Percentiles rank a stretch among this genome's conserved stretches.
Evolutionary conservation across 208 protist genomes (phyloP).

Genomic region (Kentomonas sorsogonicus): DNA sequence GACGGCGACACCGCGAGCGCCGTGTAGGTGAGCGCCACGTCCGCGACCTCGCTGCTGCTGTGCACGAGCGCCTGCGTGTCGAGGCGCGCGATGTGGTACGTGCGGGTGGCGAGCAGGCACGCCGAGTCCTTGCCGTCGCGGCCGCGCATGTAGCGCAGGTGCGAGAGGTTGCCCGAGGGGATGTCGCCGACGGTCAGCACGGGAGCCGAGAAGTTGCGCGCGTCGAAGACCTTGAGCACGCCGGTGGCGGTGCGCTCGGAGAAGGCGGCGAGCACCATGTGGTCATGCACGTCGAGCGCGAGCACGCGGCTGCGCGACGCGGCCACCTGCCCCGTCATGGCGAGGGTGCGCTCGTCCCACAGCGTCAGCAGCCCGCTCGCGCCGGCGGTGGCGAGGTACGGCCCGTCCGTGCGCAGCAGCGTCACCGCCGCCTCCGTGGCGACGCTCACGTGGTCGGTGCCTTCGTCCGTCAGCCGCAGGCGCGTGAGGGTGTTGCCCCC

Average conservation of each 20-base stretch:
- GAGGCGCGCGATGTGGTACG: conserved; percentile 77
- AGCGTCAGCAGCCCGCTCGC: conserved; percentile 55
- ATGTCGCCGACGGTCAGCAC: conserved; percentile 59
- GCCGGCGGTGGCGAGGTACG: conserved; percentile 69
- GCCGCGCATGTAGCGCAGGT: conserved; percentile 72
- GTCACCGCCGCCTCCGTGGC: conserved; percentile 47
- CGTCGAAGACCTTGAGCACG: conserved; percentile 79
- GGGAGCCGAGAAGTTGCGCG: conserved; percentile 59
- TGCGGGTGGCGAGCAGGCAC: conserved; percentile 61
- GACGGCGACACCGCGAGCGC: conserved; percentile 67
- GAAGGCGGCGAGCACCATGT: conserved; percentile 69
- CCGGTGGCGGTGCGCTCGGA: conserved; percentile 60
- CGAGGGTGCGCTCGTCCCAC: conserved; percentile 39
- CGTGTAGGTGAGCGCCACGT: conserved; percentile 57
- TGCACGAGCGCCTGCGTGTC: conserved; percentile 60
- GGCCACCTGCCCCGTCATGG: conserved; percentile 30
- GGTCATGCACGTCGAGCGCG: conserved; percentile 70
- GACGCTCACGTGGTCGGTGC: conserved; percentile 44
- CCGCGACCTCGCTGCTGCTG: conserved; percentile 46
- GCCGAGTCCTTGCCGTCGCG: conserved; percentile 52
- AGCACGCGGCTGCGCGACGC: conserved; percentile 62
- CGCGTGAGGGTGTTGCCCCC: conserved; percentile 79
- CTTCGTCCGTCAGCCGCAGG: conserved; percentile 37
- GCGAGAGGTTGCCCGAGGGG: conserved; percentile 55
- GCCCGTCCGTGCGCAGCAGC: conserved; percentile 51